Base-by-base conservation (phyloP, 1,284 basidiomycete genomes). In the Malassezia slooffiae region DNA sequence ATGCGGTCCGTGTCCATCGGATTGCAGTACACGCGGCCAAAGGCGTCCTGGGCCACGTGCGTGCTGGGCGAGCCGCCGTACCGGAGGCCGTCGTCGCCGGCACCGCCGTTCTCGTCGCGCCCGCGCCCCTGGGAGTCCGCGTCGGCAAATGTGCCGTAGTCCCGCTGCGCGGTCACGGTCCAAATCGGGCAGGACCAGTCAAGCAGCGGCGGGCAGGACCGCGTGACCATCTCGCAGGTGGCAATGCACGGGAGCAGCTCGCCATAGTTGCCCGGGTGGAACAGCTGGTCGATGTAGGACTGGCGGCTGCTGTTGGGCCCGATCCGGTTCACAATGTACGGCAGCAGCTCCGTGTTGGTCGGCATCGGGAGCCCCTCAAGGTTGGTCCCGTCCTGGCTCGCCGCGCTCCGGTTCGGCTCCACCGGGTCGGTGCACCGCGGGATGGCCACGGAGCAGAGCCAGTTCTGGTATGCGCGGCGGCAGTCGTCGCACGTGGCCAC, bases 361-460 rank as follows among this genome's bases (percentile, higher is more conserved):
- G 51, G 57, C n/a, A 55, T 52, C 13, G 52, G 47, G 6, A 54
- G 41, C 3, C 63, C 64, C 2, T 55, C 58, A 16, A 68, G 52
- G 13, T 57, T 47, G 15, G 26, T 41, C 23, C 58, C 52, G 37
- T 61, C 44, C 31, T 55, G 54, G 12, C 49, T 54, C 19, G 65
- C 61, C 15, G 62, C 54, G 8, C 51, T 55, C 27, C 56, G 47
- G 6, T 41, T 38, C 4, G 59, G 53, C 33, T 67, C 56, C 1
- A 35, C 13, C 1, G 61, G 23, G 38, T 72, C 72, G 17, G 67
- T 66, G 47, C 72, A 73, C 9, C 72, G 54, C 1, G 72, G 72
- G 48, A 73, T 67, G 5, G 62, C 54, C 11, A 70, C 60, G n/a
- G 70, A 62, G 45, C 72, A 73, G 1, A 71, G 47, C 69, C 70